A percentile compares a stretch with the other conserved stretches of the same genome.
phyloP scores from a whole-genome alignment of 768 basidiomycete genomes.

The Amanita subjunquillea region DNA sequence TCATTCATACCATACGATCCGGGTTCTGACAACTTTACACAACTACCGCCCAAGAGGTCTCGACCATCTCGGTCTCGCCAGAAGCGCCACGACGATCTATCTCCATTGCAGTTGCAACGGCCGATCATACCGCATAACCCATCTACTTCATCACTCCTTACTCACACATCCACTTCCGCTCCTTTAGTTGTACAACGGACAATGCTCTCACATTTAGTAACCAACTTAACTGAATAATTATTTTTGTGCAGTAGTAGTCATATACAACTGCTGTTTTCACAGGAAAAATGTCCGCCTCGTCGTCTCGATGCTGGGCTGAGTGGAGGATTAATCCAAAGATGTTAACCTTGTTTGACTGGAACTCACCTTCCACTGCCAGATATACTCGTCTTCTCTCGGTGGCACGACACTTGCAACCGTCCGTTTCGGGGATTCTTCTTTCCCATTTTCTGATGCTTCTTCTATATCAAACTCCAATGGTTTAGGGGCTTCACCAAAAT shows the following conservation, averaged over 20 bases:
- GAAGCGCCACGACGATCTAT: neutral
- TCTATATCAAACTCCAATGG: constrained; percentile 44
- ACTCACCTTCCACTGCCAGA: constrained; percentile 86
- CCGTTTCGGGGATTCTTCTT: constrained; percentile 13
- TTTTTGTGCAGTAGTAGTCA: neutral
- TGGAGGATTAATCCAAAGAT: constrained; percentile 6
- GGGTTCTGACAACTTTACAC: constrained; percentile 10
- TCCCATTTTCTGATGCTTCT: constrained; percentile 21
- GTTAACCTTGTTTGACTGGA: neutral
- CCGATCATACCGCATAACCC: neutral
- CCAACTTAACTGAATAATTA: neutral
- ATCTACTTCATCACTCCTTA: neutral
- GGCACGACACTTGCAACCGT: constrained; percentile 30
- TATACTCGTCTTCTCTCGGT: constrained; percentile 64
- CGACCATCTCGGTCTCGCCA: constrained; percentile 3
- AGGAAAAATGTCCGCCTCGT: constrained; percentile 87
- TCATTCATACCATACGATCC: constrained; percentile 14
- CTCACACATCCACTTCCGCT: neutral
- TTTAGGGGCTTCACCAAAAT: constrained; percentile 52
- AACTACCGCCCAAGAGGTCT: constrained; percentile 6
- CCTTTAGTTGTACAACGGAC: neutral
- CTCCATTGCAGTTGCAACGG: neutral
- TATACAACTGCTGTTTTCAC: constrained; percentile 18
- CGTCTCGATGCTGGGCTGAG: constrained; percentile 87
- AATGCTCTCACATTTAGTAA: neutral